Evolutionary conservation across 164 flowering plant genomes (phyloP).

Genomic region (Stephania cephalantha): DNA sequence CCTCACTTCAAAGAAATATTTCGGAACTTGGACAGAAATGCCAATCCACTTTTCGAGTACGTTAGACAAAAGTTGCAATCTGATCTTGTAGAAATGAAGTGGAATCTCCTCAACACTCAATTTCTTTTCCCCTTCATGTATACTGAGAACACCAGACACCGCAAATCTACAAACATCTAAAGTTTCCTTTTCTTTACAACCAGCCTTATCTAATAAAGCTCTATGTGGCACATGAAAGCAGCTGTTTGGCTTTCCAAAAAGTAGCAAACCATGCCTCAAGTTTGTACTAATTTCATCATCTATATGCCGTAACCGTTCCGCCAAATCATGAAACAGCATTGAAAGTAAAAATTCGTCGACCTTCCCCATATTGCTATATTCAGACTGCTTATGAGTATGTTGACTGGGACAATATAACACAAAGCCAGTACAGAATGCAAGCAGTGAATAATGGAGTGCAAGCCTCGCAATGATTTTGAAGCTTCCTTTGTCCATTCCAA

Average conservation of each 20-base stretch:
- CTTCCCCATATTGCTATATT: conserved; percentile 10
- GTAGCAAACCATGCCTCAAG: conserved; percentile 36
- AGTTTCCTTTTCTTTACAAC: conserved; percentile 30
- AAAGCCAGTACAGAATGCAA: conserved; percentile 59
- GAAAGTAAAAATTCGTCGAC: conserved; percentile 18
- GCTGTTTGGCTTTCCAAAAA: conserved; percentile 20
- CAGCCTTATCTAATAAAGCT: conserved; percentile 19
- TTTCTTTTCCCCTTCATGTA: conserved; percentile 31
- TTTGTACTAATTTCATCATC: conserved; percentile 38
- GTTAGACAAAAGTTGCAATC: conserved; percentile 32
- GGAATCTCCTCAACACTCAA: conserved; percentile 18
- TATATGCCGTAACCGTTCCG: conserved; percentile 36
- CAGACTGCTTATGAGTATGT: conserved; percentile 13
- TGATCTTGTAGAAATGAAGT: conserved; percentile 15
- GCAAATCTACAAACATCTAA: conserved; percentile 44
- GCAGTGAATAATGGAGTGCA: conserved; percentile 56
- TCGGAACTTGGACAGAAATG: conserved; percentile 58
- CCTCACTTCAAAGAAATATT: conserved; percentile 60
- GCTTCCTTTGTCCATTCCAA: conserved; percentile 51
- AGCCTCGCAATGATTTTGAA: conserved; percentile 39
- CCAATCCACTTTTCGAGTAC: conserved; percentile 37
- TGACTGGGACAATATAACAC: conserved; percentile 26
- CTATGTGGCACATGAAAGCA: conserved; percentile 26
- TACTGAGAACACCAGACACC: conserved; percentile 28
- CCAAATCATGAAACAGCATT: conserved; percentile 40